A percentile compares a stretch with the other conserved stretches of the same genome.
Evolutionary conservation across 1,139 yeast genomes (phyloP).

Genomic region (Blastobotrys serpentis): DNA sequence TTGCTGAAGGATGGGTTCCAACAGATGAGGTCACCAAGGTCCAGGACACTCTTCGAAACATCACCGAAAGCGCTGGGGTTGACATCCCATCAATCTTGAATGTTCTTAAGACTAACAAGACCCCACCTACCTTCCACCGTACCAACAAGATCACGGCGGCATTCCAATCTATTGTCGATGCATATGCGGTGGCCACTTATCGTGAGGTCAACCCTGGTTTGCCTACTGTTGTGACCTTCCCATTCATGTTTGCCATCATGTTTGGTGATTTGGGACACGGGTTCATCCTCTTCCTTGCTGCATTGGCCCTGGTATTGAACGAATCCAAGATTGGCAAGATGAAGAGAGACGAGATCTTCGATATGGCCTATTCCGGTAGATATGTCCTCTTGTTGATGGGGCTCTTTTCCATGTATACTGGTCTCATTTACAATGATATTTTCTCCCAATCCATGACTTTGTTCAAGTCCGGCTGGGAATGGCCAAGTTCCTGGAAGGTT

Average conservation of each 20-base stretch:
- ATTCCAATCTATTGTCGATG: conserved; percentile 90
- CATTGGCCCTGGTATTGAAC: conserved; percentile 63
- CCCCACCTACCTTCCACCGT: conserved; percentile 92
- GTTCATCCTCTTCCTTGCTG: conserved; percentile 70
- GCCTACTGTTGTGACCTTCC: conserved; percentile 92
- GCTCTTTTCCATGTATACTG: conserved; percentile 86
- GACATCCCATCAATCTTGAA: conserved; percentile 78
- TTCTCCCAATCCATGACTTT: conserved; percentile 87
- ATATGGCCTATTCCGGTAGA: conserved; percentile 93
- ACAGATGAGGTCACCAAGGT: conserved; percentile 51
- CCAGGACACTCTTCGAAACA: conserved; percentile 52
- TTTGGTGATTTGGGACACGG: conserved; percentile 99
- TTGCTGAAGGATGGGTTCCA: conserved; percentile 99
- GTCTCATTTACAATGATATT: conserved; percentile 87
- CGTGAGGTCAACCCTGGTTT: conserved; percentile 96
- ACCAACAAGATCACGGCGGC: conserved; percentile 91
- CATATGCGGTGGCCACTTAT: conserved; percentile 91
- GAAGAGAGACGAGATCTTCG: conserved; percentile 87
- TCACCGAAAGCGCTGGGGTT: conserved; percentile 56
- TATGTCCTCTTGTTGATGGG: conserved; percentile 92
- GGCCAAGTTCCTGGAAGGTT: conserved; percentile 72
- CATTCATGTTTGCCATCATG: conserved; percentile 98
- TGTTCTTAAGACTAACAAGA: conserved; percentile 71
- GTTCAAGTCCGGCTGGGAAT: conserved; percentile 86
- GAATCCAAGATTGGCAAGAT: conserved; percentile 66